Evolutionary conservation across 192 early-diverging fungal species (phyloP), one percentile per base, ranked within the genome.

Genomic region (Rhizophagus clarus): DNA sequence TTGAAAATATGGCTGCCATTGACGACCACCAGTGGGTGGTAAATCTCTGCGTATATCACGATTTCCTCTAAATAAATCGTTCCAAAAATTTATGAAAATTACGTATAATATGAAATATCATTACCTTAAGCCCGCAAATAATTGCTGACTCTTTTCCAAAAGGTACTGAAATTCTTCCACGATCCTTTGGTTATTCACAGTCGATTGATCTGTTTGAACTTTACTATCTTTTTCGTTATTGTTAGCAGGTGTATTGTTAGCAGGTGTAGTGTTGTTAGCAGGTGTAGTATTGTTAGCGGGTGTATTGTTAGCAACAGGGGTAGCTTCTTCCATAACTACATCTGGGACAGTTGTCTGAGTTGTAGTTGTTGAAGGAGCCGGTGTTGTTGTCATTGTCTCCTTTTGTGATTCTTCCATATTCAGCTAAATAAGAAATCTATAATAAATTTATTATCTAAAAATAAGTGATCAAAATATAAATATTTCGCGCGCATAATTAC

Each of bases 141-240:
- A 84, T 82, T 97, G 96, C 83, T 99, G 98, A 79, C 95, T 96
- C 85, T 98, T 99, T 80, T 99, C 98, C 15, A 98, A 85, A 49
- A 99, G 83, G 81, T 97, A 98, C 74, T 96, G 94, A 76, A 97
- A 99, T 84, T 98, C 96, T 69, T 93, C 91, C 0, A 93, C 93
- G 71, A 76, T 76, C 20, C 60, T 76, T 61, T 76, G 74, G 61
- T 76, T 37, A 26, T 76, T 76, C 51, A 34, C 5, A 26, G 10
- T 32, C 20, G 29, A 60, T 20, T 31, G 26, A 22, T 74, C 72
- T 15, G 47, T 74, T 74, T 31, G 24, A 15, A 26, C 24, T 51
- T 74, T 63, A 12, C 6, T 37, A 40, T 76, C 61, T 60, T 63
- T 63, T n/a, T 63, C 74, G 32, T 22, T 76, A 62, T 15, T 76